A percentile compares a stretch with the other conserved stretches of the same genome.
phyloP scores from a whole-genome alignment of 345 rosid species.

The Pelargonium nanum region DNA sequence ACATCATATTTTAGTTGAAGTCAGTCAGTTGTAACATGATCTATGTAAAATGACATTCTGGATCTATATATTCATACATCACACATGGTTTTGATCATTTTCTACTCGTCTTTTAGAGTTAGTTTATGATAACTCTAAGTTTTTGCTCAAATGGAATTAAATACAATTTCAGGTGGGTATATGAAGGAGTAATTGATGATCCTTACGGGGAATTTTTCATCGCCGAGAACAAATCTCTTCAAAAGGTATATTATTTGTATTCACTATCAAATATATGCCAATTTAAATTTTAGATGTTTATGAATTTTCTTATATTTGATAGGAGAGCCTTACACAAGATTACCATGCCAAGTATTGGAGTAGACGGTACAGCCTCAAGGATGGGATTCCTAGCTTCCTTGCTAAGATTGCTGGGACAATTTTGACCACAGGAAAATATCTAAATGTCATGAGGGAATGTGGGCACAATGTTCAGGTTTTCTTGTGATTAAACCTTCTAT shows the following conservation, averaged over 20 bases:
- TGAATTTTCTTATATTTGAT: neutral
- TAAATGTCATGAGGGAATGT: slow-evolving; percentile 98
- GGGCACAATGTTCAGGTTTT: slow-evolving; percentile 90
- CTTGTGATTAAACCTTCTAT: neutral
- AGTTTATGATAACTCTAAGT: slow-evolving; percentile 3
- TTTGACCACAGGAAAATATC: slow-evolving; percentile 91
- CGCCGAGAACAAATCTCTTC: slow-evolving; percentile 78
- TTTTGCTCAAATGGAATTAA: slow-evolving; percentile 15
- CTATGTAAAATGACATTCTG: neutral
- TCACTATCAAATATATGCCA: neutral
- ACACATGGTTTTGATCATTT: too few relatives aligned
- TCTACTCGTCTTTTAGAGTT: too few relatives aligned
- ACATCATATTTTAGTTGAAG: too few relatives aligned
- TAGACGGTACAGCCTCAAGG: slow-evolving; percentile 81
- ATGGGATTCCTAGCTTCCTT: slow-evolving; percentile 93
- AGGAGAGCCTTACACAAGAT: slow-evolving; percentile 96
- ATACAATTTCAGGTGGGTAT: slow-evolving; percentile 70
- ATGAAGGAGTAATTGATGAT: slow-evolving; percentile 94
- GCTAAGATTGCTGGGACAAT: slow-evolving; percentile 81
- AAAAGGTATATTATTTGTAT: slow-evolving; percentile 44
- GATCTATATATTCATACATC: too few relatives aligned
- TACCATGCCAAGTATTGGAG: slow-evolving; percentile 79
- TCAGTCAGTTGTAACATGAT: neutral
- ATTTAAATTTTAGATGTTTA: neutral
- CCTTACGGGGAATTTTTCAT: slow-evolving; percentile 97